Conservation (phyloP, 768 basidiomycete species). For the Exidia glandulosa region DNA sequence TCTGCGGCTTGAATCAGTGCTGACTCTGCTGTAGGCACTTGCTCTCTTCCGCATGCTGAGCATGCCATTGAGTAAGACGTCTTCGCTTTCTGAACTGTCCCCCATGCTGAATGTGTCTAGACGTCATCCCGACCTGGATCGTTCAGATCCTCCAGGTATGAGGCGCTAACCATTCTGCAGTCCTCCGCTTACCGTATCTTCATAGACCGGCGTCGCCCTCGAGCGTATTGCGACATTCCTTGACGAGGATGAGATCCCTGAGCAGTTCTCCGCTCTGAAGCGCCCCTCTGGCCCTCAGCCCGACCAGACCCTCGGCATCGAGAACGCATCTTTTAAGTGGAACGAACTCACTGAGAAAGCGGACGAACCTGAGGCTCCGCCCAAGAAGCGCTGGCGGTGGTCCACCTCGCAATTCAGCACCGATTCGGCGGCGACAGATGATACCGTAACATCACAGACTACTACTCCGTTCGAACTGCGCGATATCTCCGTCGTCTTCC, state of each 20-base stretch:
- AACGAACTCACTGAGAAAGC: constrained; percentile 35
- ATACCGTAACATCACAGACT: constrained; percentile 12
- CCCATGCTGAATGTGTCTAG: no score
- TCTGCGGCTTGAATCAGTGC: neutral
- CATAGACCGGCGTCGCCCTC: constrained; percentile 49
- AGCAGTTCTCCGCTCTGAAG: constrained; percentile 56
- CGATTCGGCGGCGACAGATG: constrained; percentile 13
- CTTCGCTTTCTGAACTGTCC: no score
- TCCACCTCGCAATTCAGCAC: neutral
- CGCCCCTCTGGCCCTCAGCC: constrained; percentile 12
- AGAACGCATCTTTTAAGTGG: constrained; percentile 52
- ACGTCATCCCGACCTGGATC: constrained; percentile 62
- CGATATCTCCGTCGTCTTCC: constrained; percentile 61
- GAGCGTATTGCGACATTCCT: constrained; percentile 59
- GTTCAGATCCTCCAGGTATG: constrained; percentile 59
- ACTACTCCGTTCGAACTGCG: constrained; percentile 42
- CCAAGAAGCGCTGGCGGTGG: neutral
- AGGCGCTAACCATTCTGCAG: no score
- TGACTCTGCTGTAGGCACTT: constrained; percentile 38
- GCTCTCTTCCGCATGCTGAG: constrained; percentile 81
- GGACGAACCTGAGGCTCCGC: neutral
- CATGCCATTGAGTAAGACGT: no score
- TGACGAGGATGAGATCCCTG: constrained; percentile 58
- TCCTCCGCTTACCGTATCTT: neutral
- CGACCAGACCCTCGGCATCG: constrained; percentile 42